These are phyloP conservation scores for Sporisorium reilianum DNA, from an alignment of 1,284 basidiomycete genomes.

Conservation along the genomic window DNA sequence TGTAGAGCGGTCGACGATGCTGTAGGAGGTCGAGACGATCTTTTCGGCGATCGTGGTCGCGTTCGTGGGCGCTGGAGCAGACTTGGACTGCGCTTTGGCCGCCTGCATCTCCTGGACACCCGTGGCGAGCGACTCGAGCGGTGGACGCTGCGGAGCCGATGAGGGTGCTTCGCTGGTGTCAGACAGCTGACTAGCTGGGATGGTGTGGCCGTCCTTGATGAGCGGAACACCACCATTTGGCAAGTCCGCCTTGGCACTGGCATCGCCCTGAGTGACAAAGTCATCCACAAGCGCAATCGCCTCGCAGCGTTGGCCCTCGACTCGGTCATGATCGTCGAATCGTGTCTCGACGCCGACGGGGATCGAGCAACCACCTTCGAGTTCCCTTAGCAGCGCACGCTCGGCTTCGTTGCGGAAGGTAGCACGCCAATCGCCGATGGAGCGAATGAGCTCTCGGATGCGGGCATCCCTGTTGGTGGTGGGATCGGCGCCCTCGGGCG, in stretches of 20 bases:
- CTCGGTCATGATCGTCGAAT: slow-evolving; percentile 63
- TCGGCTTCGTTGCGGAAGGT: slow-evolving; percentile 73
- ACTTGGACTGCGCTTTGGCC: slow-evolving; percentile 13
- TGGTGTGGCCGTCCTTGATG: slow-evolving; percentile 50
- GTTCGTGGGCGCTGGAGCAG: not conserved
- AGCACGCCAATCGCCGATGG: slow-evolving; percentile 65
- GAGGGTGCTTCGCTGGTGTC: not conserved
- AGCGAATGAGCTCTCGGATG: slow-evolving; percentile 55
- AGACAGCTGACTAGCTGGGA: slow-evolving; percentile 45
- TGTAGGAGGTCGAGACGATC: slow-evolving; percentile 43
- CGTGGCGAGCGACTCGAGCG: slow-evolving; percentile 44
- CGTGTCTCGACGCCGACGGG: slow-evolving; percentile 86
- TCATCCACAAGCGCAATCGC: slow-evolving; percentile 46
- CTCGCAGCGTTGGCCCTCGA: slow-evolving; percentile 62
- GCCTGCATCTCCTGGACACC: slow-evolving; percentile 35
- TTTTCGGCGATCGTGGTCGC: slow-evolving; percentile 45
- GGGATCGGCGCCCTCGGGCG: slow-evolving; percentile 48
- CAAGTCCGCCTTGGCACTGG: slow-evolving; percentile 27
- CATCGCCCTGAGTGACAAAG: slow-evolving; percentile 43
- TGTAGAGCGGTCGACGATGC: slow-evolving; percentile 46
- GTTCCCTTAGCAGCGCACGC: slow-evolving; percentile 83
- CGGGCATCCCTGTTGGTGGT: slow-evolving; percentile 60
- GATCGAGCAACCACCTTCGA: slow-evolving; percentile 97
- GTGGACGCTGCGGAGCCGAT: slow-evolving; percentile 25
- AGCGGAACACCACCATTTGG: slow-evolving; percentile 46